These are phyloP conservation scores for Saccharomycopsis microspora DNA, from an alignment of 805 yeast species.

Conservation along the genomic window DNA sequence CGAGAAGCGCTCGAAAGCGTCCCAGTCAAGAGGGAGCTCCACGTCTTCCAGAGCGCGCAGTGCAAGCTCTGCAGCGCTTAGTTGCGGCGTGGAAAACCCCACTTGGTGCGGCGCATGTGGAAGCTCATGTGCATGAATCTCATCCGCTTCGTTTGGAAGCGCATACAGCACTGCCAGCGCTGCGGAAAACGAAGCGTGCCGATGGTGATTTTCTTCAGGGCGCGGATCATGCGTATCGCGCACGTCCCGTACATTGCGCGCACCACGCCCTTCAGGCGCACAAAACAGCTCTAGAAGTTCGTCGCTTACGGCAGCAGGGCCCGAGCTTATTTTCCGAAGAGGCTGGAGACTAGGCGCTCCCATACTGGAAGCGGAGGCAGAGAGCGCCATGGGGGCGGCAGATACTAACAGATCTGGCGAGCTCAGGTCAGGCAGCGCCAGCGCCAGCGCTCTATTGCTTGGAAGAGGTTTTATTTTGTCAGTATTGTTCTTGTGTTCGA, in stretches of 20 bases:
- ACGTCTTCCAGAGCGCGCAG: constrained; percentile 26
- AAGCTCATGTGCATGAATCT: constrained; percentile 20
- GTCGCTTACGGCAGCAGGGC: not conserved
- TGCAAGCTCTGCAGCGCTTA: constrained; percentile 36
- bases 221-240: no score
- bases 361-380: no score
- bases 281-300: not conserved
- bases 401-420: no score
- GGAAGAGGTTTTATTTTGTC: constrained; percentile 17
- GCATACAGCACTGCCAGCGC: constrained; percentile 51
- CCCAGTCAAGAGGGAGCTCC: constrained; percentile 24
- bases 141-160: constrained; percentile 32
- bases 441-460: constrained; percentile 1
- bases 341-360: not conserved
- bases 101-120: constrained; percentile 55
- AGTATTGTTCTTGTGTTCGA: constrained; percentile 16
- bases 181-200: constrained; percentile 57
- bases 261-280: not conserved
- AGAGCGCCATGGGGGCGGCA: no score
- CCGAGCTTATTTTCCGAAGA: not conserved
- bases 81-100: constrained; percentile 75
- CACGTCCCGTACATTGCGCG: no score
- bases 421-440: no score
- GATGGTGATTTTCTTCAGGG: constrained; percentile 16
- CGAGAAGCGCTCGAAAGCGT: constrained; percentile 15